phyloP scores from a whole-genome alignment of 495 filamentous ascomycete species.

The Xylaria castorea region DNA sequence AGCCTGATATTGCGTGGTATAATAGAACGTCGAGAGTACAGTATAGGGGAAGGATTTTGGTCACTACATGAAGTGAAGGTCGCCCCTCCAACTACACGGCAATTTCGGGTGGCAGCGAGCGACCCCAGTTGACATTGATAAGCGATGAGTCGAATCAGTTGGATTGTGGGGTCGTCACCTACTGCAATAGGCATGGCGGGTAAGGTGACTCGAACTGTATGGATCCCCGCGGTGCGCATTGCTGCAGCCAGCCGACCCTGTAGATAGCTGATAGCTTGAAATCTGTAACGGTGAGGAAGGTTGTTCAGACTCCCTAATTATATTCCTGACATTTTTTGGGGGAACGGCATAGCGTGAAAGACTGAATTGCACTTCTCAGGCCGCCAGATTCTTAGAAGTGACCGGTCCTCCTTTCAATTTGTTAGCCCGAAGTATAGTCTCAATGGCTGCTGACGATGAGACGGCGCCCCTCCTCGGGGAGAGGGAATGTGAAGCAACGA shows the following conservation, averaged over 20 bases:
- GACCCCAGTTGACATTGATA: conserved; percentile 5
- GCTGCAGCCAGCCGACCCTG: not conserved
- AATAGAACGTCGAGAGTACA: not conserved
- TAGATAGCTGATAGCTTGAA: not conserved
- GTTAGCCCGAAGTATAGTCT: too few relatives aligned
- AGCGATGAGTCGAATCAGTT: not conserved
- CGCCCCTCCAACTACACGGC: not conserved
- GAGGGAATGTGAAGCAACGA: conserved; percentile 3
- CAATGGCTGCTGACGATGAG: conserved; percentile 27
- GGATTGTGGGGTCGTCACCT: not conserved
- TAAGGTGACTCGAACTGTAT: not conserved
- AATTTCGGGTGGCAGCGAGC: not conserved
- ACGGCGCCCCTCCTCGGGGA: conserved; percentile 23
- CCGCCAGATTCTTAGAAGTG: not conserved
- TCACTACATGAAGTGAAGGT: not conserved
- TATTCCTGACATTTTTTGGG: not conserved
- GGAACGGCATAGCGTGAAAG: not conserved
- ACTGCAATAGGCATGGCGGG: conserved; percentile 14
- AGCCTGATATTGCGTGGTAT: not conserved
- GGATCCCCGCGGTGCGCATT: not conserved
- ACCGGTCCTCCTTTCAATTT: not conserved
- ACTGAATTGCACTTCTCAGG: not conserved
- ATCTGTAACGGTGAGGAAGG: not conserved
- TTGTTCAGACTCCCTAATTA: not conserved
- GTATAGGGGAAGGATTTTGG: not conserved